These are phyloP conservation scores for Candida mattraensis DNA, from an alignment of 805 yeast species.

Conservation along the genomic window DNA sequence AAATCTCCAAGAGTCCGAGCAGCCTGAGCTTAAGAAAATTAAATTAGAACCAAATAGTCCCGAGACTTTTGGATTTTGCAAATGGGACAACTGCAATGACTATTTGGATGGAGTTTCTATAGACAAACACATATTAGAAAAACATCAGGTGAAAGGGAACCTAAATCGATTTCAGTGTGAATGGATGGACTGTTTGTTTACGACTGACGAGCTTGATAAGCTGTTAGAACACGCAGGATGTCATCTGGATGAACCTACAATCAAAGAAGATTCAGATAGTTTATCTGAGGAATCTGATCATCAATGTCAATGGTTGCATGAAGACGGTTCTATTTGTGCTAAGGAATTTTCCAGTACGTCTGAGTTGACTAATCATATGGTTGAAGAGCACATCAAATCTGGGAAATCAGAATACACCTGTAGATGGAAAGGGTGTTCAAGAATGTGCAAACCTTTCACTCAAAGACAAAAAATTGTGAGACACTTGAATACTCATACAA, in stretches of 20 bases:
- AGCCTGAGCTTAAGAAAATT: conserved; percentile 1
- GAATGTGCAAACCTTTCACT: conserved; percentile 59
- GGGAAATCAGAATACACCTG: conserved; percentile 74
- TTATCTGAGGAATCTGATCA: conserved; percentile 15
- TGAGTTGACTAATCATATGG: conserved; percentile 71
- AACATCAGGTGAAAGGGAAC: too few species aligned
- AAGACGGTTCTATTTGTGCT: conserved; percentile 43
- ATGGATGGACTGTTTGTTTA: conserved; percentile 72
- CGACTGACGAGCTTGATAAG: conserved; percentile 49
- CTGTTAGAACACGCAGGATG: conserved; percentile 55
- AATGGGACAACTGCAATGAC: conserved; percentile 67
- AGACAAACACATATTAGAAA: conserved; percentile 43
- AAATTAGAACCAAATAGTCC: conserved; percentile 38
- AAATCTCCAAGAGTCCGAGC: background rate
- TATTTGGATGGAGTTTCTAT: conserved; percentile 42
- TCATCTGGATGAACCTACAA: conserved; percentile 7
- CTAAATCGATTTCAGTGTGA: conserved; percentile 52
- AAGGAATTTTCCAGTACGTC: conserved; percentile 49
- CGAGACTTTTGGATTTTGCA: conserved; percentile 42
- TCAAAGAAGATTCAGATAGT: background rate
- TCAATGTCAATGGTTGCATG: conserved; percentile 40
- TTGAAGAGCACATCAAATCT: conserved; percentile 65
- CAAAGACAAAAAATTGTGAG: conserved; percentile 86
- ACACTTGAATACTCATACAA: conserved; percentile 87
- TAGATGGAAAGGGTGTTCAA: conserved; percentile 74